phyloP scores from a whole-genome alignment of 2,329 filamentous ascomycete genomes.

The Tothia fuscella region DNA sequence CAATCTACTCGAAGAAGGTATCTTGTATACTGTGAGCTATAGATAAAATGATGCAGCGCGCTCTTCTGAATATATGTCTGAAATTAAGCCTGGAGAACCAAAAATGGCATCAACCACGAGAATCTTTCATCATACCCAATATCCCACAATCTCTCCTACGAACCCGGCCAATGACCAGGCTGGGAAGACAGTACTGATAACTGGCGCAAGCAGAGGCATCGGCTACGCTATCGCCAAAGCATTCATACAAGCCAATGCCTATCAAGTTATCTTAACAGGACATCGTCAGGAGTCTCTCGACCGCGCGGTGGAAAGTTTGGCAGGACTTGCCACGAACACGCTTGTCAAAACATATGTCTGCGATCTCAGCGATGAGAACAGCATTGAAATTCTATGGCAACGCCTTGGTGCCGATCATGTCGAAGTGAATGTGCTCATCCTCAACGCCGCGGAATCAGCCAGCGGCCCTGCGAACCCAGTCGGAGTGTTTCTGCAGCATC shows the following conservation, averaged over 20 bases:
- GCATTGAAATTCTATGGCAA: neutral
- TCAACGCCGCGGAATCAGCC: neutral
- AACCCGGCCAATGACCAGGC: constrained; percentile 3
- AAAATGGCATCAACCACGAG: neutral
- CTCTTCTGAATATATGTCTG: neutral
- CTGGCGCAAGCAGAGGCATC: constrained; percentile 5
- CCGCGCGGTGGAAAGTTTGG: neutral
- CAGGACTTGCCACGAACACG: neutral
- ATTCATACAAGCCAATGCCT: neutral
- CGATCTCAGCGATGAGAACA: neutral
- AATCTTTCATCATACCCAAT: neutral
- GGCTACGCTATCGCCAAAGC: constrained; percentile 3
- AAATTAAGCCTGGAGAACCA: neutral
- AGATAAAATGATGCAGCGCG: neutral
- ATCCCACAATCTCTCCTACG: neutral
- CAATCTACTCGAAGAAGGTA: neutral
- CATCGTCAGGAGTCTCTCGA: neutral
- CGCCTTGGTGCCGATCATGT: neutral
- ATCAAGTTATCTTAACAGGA: neutral
- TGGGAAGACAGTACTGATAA: neutral
- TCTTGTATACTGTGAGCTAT: neutral
- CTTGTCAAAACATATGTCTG: neutral
- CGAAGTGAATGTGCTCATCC: neutral
- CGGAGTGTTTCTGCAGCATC: constrained; percentile 15
- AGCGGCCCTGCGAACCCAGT: constrained; percentile 13